Evolutionary conservation across 2,329 filamentous ascomycete genomes (phyloP).

Genomic region (Chaetomium sp.): DNA sequence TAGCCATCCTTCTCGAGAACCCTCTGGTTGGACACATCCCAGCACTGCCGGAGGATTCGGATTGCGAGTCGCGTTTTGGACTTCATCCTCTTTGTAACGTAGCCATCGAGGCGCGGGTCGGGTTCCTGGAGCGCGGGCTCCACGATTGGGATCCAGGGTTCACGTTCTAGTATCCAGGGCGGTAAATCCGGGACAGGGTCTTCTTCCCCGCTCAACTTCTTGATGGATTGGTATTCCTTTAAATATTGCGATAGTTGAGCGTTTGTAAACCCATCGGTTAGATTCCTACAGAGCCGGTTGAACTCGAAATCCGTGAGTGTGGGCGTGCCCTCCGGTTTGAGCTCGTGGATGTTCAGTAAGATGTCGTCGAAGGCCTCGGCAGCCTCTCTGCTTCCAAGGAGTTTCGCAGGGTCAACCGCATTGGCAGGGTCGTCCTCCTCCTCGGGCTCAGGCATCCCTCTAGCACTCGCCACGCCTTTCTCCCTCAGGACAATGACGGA

Average conservation of each 20-base stretch:
- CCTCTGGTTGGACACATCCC: constrained; percentile 45
- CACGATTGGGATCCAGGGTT: constrained; percentile 37
- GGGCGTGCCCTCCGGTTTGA: constrained; percentile 37
- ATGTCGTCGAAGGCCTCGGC: constrained; percentile 32
- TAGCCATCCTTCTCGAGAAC: constrained; percentile 38
- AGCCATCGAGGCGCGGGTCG: constrained; percentile 25
- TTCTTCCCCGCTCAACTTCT: constrained; percentile 1
- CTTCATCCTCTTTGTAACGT: constrained; percentile 24
- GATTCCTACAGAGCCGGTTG: constrained; percentile 31
- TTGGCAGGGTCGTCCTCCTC: constrained; percentile 16
- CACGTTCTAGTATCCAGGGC: constrained; percentile 37
- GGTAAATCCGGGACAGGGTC: constrained; percentile 5
- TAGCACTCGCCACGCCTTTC: constrained; percentile 15
- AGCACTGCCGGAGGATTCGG: constrained; percentile 42
- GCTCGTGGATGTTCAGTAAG: constrained; percentile 40
- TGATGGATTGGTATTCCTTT: background rate
- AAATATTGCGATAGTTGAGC: constrained; percentile 42
- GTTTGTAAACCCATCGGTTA: constrained; percentile 42
- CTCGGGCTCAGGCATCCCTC: constrained; percentile 3
- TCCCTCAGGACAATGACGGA: constrained; percentile 44
- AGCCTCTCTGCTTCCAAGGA: constrained; percentile 26
- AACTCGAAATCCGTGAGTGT: constrained; percentile 37
- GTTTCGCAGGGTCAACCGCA: constrained; percentile 28
- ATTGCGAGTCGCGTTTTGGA: constrained; percentile 38
- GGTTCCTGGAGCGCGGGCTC: constrained; percentile 15